Evolutionary conservation across 2,329 filamentous ascomycete species (phyloP).

Genomic region (Botrytis elliptica): DNA sequence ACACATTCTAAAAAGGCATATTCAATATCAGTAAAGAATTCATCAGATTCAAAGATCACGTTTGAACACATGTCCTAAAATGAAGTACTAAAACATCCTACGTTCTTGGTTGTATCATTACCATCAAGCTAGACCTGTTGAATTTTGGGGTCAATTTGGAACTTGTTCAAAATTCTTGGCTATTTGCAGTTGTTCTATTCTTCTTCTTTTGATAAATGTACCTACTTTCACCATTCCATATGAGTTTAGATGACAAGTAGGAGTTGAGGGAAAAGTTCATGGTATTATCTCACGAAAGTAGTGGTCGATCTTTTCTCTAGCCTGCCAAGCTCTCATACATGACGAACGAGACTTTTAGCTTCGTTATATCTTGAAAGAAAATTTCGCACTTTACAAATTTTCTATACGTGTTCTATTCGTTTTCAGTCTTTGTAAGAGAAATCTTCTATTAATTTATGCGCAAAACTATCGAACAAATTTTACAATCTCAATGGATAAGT

Average conservation of each 20-base stretch:
- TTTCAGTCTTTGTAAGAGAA: not conserved
- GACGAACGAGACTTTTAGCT: not conserved
- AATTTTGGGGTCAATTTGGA: not conserved
- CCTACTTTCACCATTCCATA: not conserved
- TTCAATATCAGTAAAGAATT: not conserved
- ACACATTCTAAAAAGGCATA: not conserved
- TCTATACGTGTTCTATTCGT: not conserved
- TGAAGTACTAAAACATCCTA: not conserved
- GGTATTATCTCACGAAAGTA: not conserved
- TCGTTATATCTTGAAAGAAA: rapidly evolving
- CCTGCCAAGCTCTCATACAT: too few species aligned
- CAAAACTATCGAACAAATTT: not conserved
- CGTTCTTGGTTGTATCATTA: not conserved
- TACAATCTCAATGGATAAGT: not conserved
- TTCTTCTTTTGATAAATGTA: not conserved
- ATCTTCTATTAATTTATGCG: not conserved
- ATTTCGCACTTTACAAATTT: not conserved
- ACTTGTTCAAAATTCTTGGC: not conserved
- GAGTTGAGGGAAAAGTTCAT: not conserved
- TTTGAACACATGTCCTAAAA: not conserved
- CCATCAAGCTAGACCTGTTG: not conserved
- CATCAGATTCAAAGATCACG: not conserved
- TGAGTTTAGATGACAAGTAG: not conserved
- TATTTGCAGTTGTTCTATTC: not conserved
- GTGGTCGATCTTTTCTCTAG: not conserved